Base-by-base conservation (phyloP, 225 moss, liverwort and hornwort species). In the Sphagnum contortum region DNA sequence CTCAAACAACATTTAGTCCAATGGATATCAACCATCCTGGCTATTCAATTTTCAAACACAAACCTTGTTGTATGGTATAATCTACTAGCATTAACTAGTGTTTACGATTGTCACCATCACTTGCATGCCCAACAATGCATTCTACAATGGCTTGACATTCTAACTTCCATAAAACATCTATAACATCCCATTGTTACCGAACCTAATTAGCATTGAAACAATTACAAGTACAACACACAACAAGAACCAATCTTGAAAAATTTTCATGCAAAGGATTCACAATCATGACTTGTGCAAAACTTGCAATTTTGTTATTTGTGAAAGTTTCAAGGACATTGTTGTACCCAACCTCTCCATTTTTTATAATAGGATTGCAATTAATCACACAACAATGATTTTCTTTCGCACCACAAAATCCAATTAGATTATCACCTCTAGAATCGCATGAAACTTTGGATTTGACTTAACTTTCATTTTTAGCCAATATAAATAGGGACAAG, bases 271-370 rank as follows among this genome's bases (percentile, higher is more conserved):
- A 54, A 54, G n/a, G 65, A 55, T 54, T 54, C 3, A 55, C 53
- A 48, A 66, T 45, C 9, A 66, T 55, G 45, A 66, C 44, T 10
- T 10, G 4, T 4, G 65, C 65, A 66, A 66, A 66, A 54, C 52
- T 45, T 4, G 4, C 45, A 6, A 53, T 66, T 54, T 9, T 66
- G 12, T 66, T 44, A 14, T 3, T 8, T 50, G 2, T n/a, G 9
- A 64, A 51, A 8, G 49, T 0, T 29, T 64, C 64, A 10, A 64
- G 48, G 49, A 64, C 51, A 6, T 64, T 64, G 3, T 5, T 51
- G 48, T 64, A 64, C 11, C 64, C 5, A 45, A 12, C 14, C 14
- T 11, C 65, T 48, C 14, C 6, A 2, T 0, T 12, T 13, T 48
- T 48, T 0, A 64, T 44, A 49, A 64, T 0, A 12, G 11, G 64